These are phyloP conservation scores for Penicillium ucsense DNA, from an alignment of 495 filamentous ascomycete species.

Conservation along the genomic window DNA sequence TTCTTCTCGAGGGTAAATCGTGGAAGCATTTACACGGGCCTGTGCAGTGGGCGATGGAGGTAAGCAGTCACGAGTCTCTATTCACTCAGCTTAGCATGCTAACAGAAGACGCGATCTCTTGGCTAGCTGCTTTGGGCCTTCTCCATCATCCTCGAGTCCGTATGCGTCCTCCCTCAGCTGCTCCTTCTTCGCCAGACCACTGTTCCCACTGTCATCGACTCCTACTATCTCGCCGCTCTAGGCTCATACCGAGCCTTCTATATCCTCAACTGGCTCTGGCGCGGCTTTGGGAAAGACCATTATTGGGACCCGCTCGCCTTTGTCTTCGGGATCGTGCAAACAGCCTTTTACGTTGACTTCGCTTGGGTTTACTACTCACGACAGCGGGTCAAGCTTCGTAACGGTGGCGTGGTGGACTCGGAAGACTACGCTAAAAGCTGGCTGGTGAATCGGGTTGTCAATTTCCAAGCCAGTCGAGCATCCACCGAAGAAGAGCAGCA, in stretches of 20 bases:
- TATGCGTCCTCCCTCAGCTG: slow-evolving; percentile 84
- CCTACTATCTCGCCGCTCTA: slow-evolving; percentile 80
- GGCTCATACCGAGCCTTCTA: slow-evolving; percentile 88
- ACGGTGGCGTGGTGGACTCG: slow-evolving; percentile 84
- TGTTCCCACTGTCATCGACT: slow-evolving; percentile 92
- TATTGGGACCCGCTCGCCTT: slow-evolving; percentile 61
- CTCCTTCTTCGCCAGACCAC: slow-evolving; percentile 86
- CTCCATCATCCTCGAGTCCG: slow-evolving; percentile 81
- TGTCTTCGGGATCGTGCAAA: slow-evolving; percentile 84
- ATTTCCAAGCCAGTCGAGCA: slow-evolving; percentile 22
- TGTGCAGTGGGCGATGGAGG: slow-evolving; percentile 44
- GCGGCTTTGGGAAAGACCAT: slow-evolving; percentile 47
- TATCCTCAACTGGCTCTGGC: slow-evolving; percentile 83
- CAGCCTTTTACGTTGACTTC: slow-evolving; percentile 85
- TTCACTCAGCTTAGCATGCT: not conserved
- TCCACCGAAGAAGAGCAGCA: slow-evolving; percentile 29
- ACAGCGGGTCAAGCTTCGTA: slow-evolving; percentile 87
- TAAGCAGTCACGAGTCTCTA: slow-evolving; percentile 22
- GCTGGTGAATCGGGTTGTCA: slow-evolving; percentile 46
- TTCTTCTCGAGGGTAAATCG: slow-evolving; percentile 43
- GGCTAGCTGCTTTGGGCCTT: slow-evolving; percentile 68
- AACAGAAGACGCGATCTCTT: not conserved
- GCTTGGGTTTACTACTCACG: slow-evolving; percentile 93
- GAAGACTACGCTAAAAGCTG: slow-evolving; percentile 82
- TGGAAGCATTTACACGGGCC: not conserved